Conservation (phyloP, 306 rosid species). For the Corylus heterophylla region DNA sequence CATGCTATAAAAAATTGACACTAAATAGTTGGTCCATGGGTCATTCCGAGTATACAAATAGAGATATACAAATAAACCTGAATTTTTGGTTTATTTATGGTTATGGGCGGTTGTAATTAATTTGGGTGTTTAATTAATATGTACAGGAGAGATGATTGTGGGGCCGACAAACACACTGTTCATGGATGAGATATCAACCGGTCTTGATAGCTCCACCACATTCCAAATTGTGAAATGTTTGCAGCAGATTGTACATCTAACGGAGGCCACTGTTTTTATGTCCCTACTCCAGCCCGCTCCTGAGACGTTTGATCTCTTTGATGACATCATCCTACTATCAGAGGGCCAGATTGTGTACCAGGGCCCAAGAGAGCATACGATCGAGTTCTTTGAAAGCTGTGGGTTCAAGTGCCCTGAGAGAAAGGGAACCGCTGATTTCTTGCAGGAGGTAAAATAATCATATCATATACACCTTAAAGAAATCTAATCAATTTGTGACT, state of each 20-base stretch:
- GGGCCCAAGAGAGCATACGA: constrained; percentile 65
- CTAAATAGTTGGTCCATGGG: no score
- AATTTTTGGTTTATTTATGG: no score
- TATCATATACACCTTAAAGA: no score
- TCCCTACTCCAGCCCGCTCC: constrained; percentile 98
- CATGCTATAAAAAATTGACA: no score
- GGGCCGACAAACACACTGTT: constrained; percentile 84
- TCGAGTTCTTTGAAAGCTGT: constrained; percentile 66
- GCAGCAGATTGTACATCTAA: constrained; percentile 75
- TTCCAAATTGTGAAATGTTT: constrained; percentile 85
- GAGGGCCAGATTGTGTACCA: constrained; percentile 84
- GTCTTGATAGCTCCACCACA: constrained; percentile 94
- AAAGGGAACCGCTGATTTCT: constrained; percentile 92
- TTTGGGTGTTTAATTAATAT: no score
- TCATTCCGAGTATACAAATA: no score
- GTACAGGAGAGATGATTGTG: constrained; percentile 84
- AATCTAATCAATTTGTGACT: no score
- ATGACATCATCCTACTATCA: constrained; percentile 68
- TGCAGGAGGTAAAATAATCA: constrained; percentile 65
- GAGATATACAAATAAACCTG: no score
- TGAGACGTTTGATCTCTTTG: constrained; percentile 87
- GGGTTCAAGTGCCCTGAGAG: constrained; percentile 85
- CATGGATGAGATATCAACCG: constrained; percentile 98
- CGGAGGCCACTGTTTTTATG: constrained; percentile 75
- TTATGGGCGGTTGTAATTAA: no score